A percentile compares a stretch with the other conserved stretches of the same genome.
Conservation (phyloP, 2,329 filamentous ascomycete species). For the Epichloe scottii region DNA sequence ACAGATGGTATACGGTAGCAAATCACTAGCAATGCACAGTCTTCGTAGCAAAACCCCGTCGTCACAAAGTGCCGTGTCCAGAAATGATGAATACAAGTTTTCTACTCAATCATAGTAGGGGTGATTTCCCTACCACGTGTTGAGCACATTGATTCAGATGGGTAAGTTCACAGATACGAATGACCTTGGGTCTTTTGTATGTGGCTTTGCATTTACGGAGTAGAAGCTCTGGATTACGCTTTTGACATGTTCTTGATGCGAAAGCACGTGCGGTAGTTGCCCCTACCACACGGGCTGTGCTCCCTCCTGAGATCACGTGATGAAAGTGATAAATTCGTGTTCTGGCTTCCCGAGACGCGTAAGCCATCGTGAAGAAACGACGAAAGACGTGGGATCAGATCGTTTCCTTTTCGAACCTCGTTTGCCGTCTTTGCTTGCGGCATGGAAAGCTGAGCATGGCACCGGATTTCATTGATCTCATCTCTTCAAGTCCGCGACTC, state of each 20-base stretch:
- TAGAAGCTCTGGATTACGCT: not conserved
- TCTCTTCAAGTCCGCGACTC: constrained; percentile 23
- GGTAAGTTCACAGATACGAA: no score
- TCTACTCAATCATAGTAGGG: no score
- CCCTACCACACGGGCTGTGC: no score
- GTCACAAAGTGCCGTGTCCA: no score
- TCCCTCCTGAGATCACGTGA: not conserved
- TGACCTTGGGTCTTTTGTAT: no score
- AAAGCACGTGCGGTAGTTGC: not conserved
- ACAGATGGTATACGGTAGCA: not conserved
- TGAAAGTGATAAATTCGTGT: not conserved
- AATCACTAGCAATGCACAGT: no score
- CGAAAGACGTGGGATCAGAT: not conserved
- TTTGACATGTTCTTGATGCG: not conserved
- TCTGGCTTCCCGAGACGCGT: not conserved
- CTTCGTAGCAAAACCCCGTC: no score
- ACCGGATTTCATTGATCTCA: constrained; percentile 22
- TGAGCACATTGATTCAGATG: no score
- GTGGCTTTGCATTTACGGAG: no score
- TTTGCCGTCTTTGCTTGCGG: not conserved
- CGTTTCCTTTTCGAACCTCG: not conserved
- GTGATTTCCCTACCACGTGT: no score
- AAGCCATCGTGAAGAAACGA: not conserved
- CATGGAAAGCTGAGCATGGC: constrained; percentile 13
- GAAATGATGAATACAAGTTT: no score